Base-by-base conservation (phyloP, 352 stramenopile species). In the Phytophthora citricola region DNA sequence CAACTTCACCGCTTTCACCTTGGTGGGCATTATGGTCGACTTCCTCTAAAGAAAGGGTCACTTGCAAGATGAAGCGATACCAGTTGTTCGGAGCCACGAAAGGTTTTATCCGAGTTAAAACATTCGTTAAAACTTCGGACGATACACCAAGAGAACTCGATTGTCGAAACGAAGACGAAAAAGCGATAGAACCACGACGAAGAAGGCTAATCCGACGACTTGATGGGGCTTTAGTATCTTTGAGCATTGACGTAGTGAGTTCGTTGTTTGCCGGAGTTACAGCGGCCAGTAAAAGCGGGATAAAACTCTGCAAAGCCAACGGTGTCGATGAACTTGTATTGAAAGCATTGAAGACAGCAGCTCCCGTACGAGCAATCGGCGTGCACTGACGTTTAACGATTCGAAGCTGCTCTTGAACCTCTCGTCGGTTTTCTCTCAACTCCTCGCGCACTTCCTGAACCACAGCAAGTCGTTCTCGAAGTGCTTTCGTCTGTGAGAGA, bases 321-420 rank as follows among this genome's bases (percentile, higher is more conserved):
- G 62, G 58, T 24, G 73, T 66, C 4, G 66, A 69, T 15, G 29
- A 9, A 4, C 59, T 48, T 5, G 31, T 9, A 32, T 87, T 90
- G 50, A 87, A 75, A 10, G 69, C 56, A 24, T 73, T 88, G 47
- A 83, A 87, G 10, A 88, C 63, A 1, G 70, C 70, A 15, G 67
- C 69, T 34, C 76, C 81, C 1, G 76, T 47, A 3, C 60, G 65
- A 5, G 81, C 75, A 1, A 68, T 11, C 4, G 48, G n/a, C 4
- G 26, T 27, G n/a, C 32, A 52, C 32, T 71, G 55, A 3, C 24
- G 56, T 14, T 63, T 67, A 3, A 75, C 61, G 5, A 59, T 24
- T 34, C 55, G 22, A 78, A 61, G 17, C 14, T 56, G 32, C 11
- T 47, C 17, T 64, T 63, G 39, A 51, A 75, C 46, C 57, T 61